Conservation (phyloP, 148 eudicot genomes). For the Silene uniflora region DNA sequence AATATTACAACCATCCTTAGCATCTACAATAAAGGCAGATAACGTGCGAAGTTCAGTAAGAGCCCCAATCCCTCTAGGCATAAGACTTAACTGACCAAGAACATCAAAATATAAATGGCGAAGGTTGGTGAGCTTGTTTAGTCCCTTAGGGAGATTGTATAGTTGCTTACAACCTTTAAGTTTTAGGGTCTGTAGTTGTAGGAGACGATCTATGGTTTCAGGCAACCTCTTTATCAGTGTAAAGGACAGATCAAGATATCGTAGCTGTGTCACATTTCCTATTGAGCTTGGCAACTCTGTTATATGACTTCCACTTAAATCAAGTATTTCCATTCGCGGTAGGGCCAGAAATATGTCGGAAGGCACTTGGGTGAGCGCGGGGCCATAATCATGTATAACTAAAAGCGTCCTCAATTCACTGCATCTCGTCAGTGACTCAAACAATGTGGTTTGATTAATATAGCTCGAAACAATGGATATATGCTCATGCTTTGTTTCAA, state of each 20-base stretch:
- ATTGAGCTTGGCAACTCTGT: conserved; percentile 14
- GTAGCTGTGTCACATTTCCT: no score
- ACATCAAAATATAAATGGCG: no score
- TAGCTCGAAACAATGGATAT: background rate
- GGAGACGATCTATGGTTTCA: conserved; percentile 9
- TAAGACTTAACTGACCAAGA: no score
- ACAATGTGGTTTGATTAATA: background rate
- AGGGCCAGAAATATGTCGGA: background rate
- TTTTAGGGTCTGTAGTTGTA: conserved; percentile 10
- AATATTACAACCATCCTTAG: conserved; percentile 13
- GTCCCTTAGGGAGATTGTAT: conserved; percentile 19
- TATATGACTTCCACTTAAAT: no score
- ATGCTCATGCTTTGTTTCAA: background rate
- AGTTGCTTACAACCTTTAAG: conserved; percentile 14
- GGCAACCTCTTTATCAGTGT: no score
- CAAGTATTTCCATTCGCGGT: background rate
- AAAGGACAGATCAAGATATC: no score
- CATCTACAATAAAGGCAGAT: conserved; percentile 27
- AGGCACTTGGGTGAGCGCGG: background rate
- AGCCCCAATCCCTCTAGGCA: no score
- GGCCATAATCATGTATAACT: background rate
- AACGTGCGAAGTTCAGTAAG: no score
- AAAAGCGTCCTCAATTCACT: background rate
- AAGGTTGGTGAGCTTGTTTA: conserved; percentile 15
- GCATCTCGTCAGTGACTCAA: conserved; percentile 1